Base-by-base conservation (phyloP, 805 yeast genomes). In the Candida adriatica region DNA sequence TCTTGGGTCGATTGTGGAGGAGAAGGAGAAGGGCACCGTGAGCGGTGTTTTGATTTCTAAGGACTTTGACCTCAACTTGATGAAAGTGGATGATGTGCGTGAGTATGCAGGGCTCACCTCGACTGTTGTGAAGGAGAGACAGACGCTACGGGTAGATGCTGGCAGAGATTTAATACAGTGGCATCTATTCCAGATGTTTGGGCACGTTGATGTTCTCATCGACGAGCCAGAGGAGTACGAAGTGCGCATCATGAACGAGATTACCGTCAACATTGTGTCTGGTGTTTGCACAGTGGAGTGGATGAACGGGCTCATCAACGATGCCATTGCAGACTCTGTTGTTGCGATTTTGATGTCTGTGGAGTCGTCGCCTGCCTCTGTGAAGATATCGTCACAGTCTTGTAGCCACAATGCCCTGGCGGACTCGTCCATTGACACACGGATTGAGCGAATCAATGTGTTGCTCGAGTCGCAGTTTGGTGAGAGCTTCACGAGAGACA, bases 161-260 rank as follows among this genome's bases (percentile, higher is more conserved):
- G 83, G 82, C 26, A 72, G 83, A 20, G 81, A 83, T 27, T 64
- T 92, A 35, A 74, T 92, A 38, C 70, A 73, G 38, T 92, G 94
- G 87, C 97, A 92, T 52, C 68, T 92, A 35, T 74, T 79, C 37
- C 97, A 88, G 53, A 92, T 92, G 98, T 92, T 90, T 67, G 97
- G 96, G 2, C 73, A 68, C 48, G 71, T 87, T 5, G 76, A 79
- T 27, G 70, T 84, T 2, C 34, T 75, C 4, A 65, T 64, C 31
- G 86, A 78, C 42, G 77, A 73, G 33, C 38, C 44, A 45, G 64
- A 72, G 14, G 71, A 63, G 38, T 62, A 68, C 37, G 68, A 68
- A 15, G 58, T 75, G 21, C 65, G 57, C 35, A 66, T 82, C n/a
- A 79, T 82, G 87, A 75, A 73, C 37, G 72, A 70, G 23, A 69